phyloP scores from a whole-genome alignment of 495 filamentous ascomycete species.

The Neurospora terricola region DNA sequence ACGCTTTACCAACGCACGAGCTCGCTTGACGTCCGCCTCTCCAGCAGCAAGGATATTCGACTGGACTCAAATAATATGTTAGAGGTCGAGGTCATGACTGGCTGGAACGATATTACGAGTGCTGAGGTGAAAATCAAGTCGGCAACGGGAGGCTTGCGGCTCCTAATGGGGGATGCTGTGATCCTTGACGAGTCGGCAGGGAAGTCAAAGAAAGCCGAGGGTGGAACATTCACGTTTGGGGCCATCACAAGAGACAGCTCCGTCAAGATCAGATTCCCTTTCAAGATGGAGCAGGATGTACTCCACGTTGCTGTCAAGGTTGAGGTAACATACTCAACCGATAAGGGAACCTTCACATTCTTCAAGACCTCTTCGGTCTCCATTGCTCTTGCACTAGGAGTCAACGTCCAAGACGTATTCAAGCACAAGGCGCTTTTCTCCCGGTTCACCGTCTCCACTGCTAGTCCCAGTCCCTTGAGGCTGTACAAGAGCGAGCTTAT shows the following conservation, averaged over 20 bases:
- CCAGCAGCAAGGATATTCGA: constrained; percentile 49
- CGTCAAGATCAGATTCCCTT: constrained; percentile 61
- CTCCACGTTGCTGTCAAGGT: constrained; percentile 61
- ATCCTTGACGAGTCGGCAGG: constrained; percentile 44
- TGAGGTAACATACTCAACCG: constrained; percentile 70
- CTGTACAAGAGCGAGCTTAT: constrained; percentile 61
- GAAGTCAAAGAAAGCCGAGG: constrained; percentile 38
- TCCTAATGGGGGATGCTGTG: constrained; percentile 63
- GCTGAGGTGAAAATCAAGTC: constrained; percentile 66
- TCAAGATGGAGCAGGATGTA: constrained; percentile 72
- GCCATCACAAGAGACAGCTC: constrained; percentile 39
- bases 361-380: constrained; percentile 52
- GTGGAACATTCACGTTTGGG: constrained; percentile 58
- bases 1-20: constrained; percentile 38
- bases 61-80: constrained; percentile 67
- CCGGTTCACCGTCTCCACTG: constrained; percentile 77
- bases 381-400: constrained; percentile 69
- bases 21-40: constrained; percentile 37
- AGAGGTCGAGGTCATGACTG: constrained; percentile 62
- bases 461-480: constrained; percentile 61
- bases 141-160: constrained; percentile 76
- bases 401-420: constrained; percentile 96
- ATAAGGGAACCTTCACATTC: constrained; percentile 61
- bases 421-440: constrained; percentile 75
- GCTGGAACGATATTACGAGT: constrained; percentile 62